Percentiles rank a stretch among this genome's conserved stretches.
phyloP scores from a whole-genome alignment of 495 filamentous ascomycete species.

The Podospora australis region DNA sequence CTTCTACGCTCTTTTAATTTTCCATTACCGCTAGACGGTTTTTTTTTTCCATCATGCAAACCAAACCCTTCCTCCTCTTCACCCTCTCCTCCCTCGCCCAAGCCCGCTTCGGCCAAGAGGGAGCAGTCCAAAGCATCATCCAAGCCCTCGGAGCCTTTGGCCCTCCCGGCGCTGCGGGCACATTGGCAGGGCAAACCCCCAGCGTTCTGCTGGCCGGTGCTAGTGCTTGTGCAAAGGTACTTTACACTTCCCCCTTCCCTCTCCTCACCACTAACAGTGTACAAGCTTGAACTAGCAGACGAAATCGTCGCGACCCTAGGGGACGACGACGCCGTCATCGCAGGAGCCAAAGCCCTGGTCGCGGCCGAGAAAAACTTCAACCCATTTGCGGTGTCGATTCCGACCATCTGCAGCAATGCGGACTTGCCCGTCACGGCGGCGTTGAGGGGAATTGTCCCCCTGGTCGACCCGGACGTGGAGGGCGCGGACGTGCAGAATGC shows the following conservation, averaged over 20 bases:
- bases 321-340: conserved; percentile 43
- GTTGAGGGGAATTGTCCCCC: conserved; percentile 53
- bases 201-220: conserved; percentile 50
- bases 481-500: conserved; percentile 50
- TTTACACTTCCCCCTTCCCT: background rate
- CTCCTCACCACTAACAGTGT: background rate
- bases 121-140: conserved; percentile 40
- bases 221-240: conserved; percentile 50
- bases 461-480: conserved; percentile 51
- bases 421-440: conserved; percentile 46
- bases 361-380: conserved; percentile 65
- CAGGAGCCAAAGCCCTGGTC: conserved; percentile 54
- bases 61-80: conserved; percentile 16
- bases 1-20: conserved; percentile 3
- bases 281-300: conserved; percentile 52
- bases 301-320: conserved; percentile 50
- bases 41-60: conserved; percentile 15
- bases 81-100: conserved; percentile 37
- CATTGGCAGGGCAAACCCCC: conserved; percentile 46
- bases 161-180: conserved; percentile 44
- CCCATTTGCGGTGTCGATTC: conserved; percentile 48
- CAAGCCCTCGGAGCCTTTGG: conserved; percentile 41
- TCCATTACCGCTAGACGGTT: conserved; percentile 12
- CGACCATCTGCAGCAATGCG: conserved; percentile 51
- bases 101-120: conserved; percentile 52